Evolutionary conservation across 805 yeast species (phyloP), one percentile per base, ranked within the genome.

Genomic region (Jamesozyma hellenica): DNA sequence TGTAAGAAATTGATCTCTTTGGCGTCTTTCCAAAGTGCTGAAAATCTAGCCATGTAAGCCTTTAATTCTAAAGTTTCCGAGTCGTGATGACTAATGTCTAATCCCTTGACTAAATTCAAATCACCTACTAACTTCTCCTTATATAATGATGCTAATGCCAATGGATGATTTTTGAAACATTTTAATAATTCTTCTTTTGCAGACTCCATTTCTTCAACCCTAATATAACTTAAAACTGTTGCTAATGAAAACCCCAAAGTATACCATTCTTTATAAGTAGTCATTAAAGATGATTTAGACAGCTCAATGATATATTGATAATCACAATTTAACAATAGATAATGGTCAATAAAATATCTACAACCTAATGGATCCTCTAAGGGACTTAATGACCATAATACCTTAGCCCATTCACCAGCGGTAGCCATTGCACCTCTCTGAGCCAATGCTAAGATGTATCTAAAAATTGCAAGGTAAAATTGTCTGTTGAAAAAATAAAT

Each of bases 301-400:
- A 84, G 60, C 15, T 75, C 72, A 11, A 77, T 65, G 48, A 86
- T 54, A 57, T 75, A 85, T 42, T 74, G 65, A 52, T 70, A 75
- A 44, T 84, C 84, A 26, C 71, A 77, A 28, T 83, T 67, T 60
- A 75, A 63, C 3, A 83, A 63, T 3, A 90, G 79, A 53, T 82
- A 86, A 52, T 73, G 78, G 55, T 87, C 95, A 48, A 87, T 77
- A 56, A 85, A 82, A 52, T 80, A 79, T 46, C 94, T 70, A 11
- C 81, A 86, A 17, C 95, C 95, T 38, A 79, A 64, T 1, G 95
- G 95, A 63, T 87, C 95, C 41, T 80, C 83, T 2, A 77, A 70
- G 1, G 94, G 95, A 28, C 75, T 67, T 25, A 87, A 62, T 2
- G 87, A 74, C 45, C 82, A 65, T 36, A 86, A 64, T 5, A 79